Conservation (phyloP, 768 basidiomycete genomes). For the Xerocomellus intermedius region DNA sequence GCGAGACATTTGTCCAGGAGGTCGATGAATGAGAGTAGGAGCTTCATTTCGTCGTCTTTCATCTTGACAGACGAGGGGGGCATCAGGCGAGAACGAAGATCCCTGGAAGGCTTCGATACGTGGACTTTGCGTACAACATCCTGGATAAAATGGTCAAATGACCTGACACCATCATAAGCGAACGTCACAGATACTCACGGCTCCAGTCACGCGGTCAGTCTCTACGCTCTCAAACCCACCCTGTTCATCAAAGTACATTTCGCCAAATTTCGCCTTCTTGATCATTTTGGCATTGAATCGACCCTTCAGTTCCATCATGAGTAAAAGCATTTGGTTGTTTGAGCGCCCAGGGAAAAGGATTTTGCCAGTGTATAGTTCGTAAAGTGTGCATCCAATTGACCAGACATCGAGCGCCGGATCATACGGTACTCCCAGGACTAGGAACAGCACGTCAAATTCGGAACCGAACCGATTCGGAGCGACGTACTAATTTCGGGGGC, state of each 20-base stretch:
- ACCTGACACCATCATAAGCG: conserved; percentile 41
- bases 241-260: conserved; percentile 90
- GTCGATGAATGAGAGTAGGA: conserved; percentile 80
- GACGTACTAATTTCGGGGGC: conserved; percentile 95
- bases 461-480: background rate
- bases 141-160: conserved; percentile 42
- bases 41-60: conserved; percentile 85
- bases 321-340: conserved; percentile 96
- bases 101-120: conserved; percentile 77
- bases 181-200: conserved; percentile 49
- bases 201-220: conserved; percentile 77
- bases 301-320: conserved; percentile 98
- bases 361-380: conserved; percentile 93
- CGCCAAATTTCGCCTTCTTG: conserved; percentile 91
- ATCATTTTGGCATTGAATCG: conserved; percentile 92
- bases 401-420: conserved; percentile 93
- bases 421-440: conserved; percentile 94
- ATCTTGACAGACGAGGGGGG: conserved; percentile 74
- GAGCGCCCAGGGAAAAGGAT: conserved; percentile 96
- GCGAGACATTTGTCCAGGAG: conserved; percentile 87
- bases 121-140: conserved; percentile 80
- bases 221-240: conserved; percentile 83
- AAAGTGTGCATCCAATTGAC: conserved; percentile 98
- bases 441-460: conserved; percentile 15
- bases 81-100: conserved; percentile 79